phyloP scores from a whole-genome alignment of 768 basidiomycete genomes.

The Calocybe indica region DNA sequence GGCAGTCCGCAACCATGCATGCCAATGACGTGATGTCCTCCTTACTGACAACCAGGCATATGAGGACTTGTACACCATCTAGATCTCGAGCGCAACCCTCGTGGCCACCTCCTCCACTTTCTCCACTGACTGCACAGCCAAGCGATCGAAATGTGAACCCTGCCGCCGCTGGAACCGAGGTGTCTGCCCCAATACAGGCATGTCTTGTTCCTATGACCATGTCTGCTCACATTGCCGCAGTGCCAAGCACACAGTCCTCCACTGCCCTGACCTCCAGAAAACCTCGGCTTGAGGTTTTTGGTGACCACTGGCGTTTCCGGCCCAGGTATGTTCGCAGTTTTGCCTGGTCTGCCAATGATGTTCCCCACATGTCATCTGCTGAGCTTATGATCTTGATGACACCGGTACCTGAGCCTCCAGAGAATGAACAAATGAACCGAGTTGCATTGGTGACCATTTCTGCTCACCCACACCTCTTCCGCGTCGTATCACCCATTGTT shows the following conservation, averaged over 20 bases:
- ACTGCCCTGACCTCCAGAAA: conserved; percentile 1
- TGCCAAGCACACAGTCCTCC: background rate
- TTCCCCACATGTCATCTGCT: background rate
- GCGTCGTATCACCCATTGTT: conserved; percentile 28
- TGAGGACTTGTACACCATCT: background rate
- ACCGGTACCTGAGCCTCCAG: conserved; percentile 5
- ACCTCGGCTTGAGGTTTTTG: background rate
- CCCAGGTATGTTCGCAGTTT: conserved; percentile 6
- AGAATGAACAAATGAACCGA: conserved; percentile 5
- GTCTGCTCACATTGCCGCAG: conserved; percentile 12
- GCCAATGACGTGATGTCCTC: conserved; percentile 1
- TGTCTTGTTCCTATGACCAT: conserved; percentile 16
- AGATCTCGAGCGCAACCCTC: background rate
- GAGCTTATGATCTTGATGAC: background rate
- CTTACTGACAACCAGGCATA: conserved; percentile 14
- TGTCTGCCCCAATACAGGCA: conserved; percentile 5
- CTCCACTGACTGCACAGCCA: background rate
- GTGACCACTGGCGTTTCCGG: too few relatives aligned
- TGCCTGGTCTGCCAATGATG: background rate
- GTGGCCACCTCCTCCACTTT: background rate
- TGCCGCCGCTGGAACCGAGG: conserved; percentile 13
- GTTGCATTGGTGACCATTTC: conserved; percentile 11
- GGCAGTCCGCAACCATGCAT: conserved; percentile 14
- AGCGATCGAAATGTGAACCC: conserved; percentile 9
- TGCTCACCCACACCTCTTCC: conserved; percentile 26